Conservation (phyloP, 2,329 filamentous ascomycete species). For the Aspergillus transmontanensis region DNA sequence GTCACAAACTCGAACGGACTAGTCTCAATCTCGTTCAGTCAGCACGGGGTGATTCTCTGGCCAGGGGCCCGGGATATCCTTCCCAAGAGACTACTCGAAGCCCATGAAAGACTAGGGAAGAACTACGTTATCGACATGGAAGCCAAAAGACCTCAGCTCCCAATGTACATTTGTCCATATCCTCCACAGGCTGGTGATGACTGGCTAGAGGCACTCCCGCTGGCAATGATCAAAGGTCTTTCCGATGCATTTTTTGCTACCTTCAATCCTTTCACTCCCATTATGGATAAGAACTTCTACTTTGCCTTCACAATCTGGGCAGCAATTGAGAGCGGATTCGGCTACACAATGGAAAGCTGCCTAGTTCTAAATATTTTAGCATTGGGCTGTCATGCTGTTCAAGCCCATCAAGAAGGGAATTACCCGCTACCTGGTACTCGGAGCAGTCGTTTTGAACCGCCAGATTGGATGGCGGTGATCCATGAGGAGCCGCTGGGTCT, state of each 20-base stretch:
- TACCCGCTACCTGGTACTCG: conserved; percentile 47
- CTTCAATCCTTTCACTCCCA: conserved; percentile 56
- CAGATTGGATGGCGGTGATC: conserved; percentile 41
- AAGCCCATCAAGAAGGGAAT: conserved; percentile 52
- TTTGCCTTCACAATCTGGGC: conserved; percentile 53
- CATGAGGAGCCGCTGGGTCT: conserved; percentile 49
- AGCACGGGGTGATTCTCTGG: conserved; percentile 55
- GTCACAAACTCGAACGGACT: conserved; percentile 35
- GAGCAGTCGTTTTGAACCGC: conserved; percentile 37
- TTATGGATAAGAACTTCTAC: conserved; percentile 56
- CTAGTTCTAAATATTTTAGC: conserved; percentile 55
- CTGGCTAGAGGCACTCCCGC: conserved; percentile 52
- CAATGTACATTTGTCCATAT: conserved; percentile 43
- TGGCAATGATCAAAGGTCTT: conserved; percentile 54
- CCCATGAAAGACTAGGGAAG: conserved; percentile 42
- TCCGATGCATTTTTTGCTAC: conserved; percentile 58
- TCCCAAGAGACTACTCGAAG: conserved; percentile 43
- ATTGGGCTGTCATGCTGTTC: conserved; percentile 54
- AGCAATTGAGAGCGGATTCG: conserved; percentile 54
- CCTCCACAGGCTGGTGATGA: conserved; percentile 36
- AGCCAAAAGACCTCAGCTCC: conserved; percentile 48
- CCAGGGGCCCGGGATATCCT: conserved; percentile 50
- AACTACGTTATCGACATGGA: conserved; percentile 56
- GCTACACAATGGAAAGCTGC: conserved; percentile 56
- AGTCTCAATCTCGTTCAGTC: conserved; percentile 52